Evolutionary conservation across 257 asterid genomes (phyloP).

Genomic region (Salvia splendens): DNA sequence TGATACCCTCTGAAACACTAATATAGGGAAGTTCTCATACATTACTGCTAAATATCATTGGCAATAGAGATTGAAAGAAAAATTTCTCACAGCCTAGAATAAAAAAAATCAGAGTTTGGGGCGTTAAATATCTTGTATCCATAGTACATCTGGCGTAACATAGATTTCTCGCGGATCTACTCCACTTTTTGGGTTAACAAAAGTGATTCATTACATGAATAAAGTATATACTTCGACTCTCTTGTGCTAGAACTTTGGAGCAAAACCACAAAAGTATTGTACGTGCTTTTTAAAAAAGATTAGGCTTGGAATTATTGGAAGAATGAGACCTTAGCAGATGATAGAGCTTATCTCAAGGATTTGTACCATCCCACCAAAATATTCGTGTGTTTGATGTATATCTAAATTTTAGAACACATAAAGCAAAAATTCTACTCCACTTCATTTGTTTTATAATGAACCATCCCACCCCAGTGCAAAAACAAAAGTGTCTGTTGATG

Average conservation of each 20-base stretch:
- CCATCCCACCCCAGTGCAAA: neutral
- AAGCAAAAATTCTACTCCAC: neutral
- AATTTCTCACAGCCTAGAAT: too few species aligned
- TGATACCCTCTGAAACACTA: neutral
- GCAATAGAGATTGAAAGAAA: too few species aligned
- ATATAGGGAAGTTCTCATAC: neutral
- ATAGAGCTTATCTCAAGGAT: neutral
- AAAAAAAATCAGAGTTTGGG: too few species aligned
- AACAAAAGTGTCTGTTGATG: neutral
- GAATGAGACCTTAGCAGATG: neutral
- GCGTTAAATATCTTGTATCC: too few species aligned
- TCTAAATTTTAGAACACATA: neutral
- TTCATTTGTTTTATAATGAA: neutral
- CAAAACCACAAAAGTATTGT: constrained; percentile 1
- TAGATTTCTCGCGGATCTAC: too few species aligned
- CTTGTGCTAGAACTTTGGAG: neutral
- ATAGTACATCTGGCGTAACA: too few species aligned
- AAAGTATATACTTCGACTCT: neutral
- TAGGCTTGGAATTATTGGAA: too few species aligned
- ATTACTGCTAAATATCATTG: neutral
- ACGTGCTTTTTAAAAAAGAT: neutral
- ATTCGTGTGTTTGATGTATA: neutral
- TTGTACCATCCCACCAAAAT: neutral
- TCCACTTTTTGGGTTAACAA: too few species aligned
- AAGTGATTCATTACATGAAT: too few species aligned